Conservation (phyloP, 306 rosid species). For the Cyclanthera cordifolia region DNA sequence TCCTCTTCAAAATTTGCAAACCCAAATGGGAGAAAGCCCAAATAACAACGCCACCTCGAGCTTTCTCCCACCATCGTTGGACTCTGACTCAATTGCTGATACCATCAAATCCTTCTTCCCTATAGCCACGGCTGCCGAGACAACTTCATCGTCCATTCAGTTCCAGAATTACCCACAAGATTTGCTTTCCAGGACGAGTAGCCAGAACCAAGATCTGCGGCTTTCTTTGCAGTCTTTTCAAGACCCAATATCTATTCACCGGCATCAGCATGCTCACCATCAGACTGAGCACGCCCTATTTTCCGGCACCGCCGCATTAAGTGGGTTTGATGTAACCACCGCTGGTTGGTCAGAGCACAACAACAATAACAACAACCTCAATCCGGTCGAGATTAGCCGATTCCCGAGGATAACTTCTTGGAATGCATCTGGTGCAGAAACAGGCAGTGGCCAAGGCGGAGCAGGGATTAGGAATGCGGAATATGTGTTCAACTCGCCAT, state of each 20-base stretch:
- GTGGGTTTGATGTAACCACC: conserved; percentile 38
- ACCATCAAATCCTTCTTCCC: conserved; percentile 82
- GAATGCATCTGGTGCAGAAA: conserved; percentile 33
- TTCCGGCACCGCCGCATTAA: conserved; percentile 35
- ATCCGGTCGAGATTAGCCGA: conserved; percentile 32
- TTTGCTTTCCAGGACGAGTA: conserved; percentile 45
- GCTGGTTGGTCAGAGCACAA: conserved; percentile 61
- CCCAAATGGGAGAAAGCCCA: conserved; percentile 26
- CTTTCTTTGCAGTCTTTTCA: conserved; percentile 81
- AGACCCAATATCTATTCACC: conserved; percentile 45
- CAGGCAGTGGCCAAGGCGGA: conserved; percentile 15
- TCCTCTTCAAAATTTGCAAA: conserved; percentile 20
- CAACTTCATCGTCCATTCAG: conserved; percentile 11
- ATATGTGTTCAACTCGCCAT: conserved; percentile 39
- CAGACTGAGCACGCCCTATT: conserved; percentile 37
- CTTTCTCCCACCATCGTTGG: conserved; percentile 56
- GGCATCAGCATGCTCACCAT: conserved; percentile 10
- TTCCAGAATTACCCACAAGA: conserved; percentile 41
- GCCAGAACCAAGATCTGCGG: conserved; percentile 76
- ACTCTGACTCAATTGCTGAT: conserved; percentile 62
- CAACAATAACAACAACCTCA: conserved; percentile 41
- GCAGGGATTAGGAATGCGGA: conserved; percentile 13
- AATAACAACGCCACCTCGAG: conserved; percentile 25
- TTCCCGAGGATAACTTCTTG: conserved; percentile 49
- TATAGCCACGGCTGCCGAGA: conserved; percentile 13